Evolutionary conservation across 108 stramenopile species (phyloP).

Genomic region (Cyclotella distinguenda): DNA sequence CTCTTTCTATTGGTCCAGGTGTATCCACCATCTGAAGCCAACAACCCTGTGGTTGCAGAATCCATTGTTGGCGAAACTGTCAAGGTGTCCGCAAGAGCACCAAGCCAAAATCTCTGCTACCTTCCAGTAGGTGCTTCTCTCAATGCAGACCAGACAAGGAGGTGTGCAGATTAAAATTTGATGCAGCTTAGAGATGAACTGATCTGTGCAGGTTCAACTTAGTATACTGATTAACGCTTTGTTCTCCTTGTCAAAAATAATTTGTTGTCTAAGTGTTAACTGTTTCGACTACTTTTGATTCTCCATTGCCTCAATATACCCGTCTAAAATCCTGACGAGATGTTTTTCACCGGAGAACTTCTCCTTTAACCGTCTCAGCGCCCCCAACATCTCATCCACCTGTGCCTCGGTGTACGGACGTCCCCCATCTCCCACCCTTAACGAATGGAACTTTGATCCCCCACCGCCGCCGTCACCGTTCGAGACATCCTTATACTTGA

Average conservation of each 20-base stretch:
- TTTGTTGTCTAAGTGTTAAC: too few relatives aligned
- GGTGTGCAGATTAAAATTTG: conserved; percentile 78
- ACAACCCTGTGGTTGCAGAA: conserved; percentile 55
- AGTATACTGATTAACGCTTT: too few relatives aligned
- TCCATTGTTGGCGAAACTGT: conserved; percentile 47
- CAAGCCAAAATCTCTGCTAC: conserved; percentile 82
- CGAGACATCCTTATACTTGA: conserved; percentile 15
- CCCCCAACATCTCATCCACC: not conserved
- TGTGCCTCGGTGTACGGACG: conserved; percentile 6
- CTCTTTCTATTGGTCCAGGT: conserved; percentile 22
- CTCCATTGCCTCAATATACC: conserved; percentile 8
- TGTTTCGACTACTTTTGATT: not conserved
- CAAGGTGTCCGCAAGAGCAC: conserved; percentile 74
- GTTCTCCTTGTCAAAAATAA: too few relatives aligned
- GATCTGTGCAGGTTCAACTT: too few relatives aligned
- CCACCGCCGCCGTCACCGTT: not conserved
- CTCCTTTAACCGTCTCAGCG: conserved; percentile 10
- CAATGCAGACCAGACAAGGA: conserved; percentile 72
- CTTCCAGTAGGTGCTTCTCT: conserved; percentile 75
- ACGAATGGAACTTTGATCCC: not conserved
- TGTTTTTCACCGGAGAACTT: conserved; percentile 3
- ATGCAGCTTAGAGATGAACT: not conserved
- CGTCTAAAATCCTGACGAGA: conserved; percentile 5
- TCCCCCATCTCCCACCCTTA: conserved; percentile 4
- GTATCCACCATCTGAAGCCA: conserved; percentile 80